Percentiles rank a stretch among this genome's conserved stretches.
These are phyloP conservation scores for Chaetomiaceae sp. DNA, from an alignment of 2,329 filamentous ascomycete genomes.

Conservation along the genomic window DNA sequence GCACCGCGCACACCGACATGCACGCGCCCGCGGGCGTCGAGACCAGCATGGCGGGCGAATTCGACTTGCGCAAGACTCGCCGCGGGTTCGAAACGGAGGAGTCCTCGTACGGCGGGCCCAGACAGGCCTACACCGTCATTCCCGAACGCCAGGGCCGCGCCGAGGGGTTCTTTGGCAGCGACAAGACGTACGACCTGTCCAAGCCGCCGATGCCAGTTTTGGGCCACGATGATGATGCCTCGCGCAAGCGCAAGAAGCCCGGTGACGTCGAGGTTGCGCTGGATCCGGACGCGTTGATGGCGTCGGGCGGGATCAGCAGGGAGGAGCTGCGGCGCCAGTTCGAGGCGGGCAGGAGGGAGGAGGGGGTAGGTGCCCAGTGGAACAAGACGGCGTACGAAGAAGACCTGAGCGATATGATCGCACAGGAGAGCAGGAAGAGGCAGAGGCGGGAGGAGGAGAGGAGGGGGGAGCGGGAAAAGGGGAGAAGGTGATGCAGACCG, in stretches of 20 bases:
- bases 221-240: constrained; percentile 48
- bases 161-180: constrained; percentile 93
- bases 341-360: constrained; percentile 64
- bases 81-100: constrained; percentile 88
- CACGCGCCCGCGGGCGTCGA: constrained; percentile 64
- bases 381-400: constrained; percentile 56
- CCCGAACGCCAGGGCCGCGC: constrained; percentile 81
- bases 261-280: constrained; percentile 92
- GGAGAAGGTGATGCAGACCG: background rate
- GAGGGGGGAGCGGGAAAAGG: constrained; percentile 57
- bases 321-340: constrained; percentile 78
- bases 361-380: constrained; percentile 65
- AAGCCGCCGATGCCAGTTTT: too few relatives aligned
- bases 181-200: constrained; percentile 81
- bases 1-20: constrained; percentile 76
- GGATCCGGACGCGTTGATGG: constrained; percentile 74
- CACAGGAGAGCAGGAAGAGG: constrained; percentile 84
- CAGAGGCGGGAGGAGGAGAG: constrained; percentile 83
- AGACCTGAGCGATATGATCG: constrained; percentile 93
- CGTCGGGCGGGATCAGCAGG: constrained; percentile 74
- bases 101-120: constrained; percentile 49
- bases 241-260: constrained; percentile 85
- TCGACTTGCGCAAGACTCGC: constrained; percentile 84
- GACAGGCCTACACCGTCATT: constrained; percentile 83
- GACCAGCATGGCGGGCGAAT: constrained; percentile 76